Conservation (phyloP, 345 rosid genomes). For the Balakata baccata region DNA sequence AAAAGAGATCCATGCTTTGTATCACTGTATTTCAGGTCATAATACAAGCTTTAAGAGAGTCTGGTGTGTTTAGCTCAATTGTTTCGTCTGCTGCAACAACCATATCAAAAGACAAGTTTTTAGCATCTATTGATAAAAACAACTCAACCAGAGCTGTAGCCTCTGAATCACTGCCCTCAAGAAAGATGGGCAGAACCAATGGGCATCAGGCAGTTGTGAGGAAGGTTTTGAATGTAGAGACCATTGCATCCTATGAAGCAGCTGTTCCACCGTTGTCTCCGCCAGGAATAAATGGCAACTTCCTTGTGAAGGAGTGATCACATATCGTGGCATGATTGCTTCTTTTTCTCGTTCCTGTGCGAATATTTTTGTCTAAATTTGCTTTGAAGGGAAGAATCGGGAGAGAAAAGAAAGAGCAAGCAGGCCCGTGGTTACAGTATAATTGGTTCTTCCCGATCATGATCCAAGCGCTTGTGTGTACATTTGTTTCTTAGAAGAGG, state of each 20-base stretch:
- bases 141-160: constrained; percentile 27
- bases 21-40: constrained; percentile 25
- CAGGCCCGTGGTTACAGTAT: constrained; percentile 10
- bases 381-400: constrained; percentile 35
- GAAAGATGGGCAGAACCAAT: constrained; percentile 4
- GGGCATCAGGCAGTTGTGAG: constrained; percentile 21
- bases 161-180: constrained; percentile 18
- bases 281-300: constrained; percentile 38
- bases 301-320: constrained; percentile 23
- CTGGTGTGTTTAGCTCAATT: constrained; percentile 27
- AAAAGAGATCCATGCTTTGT: not conserved
- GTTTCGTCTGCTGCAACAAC: constrained; percentile 27
- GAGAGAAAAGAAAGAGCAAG: constrained; percentile 29
- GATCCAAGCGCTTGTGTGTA: constrained; percentile 38
- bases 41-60: constrained; percentile 28
- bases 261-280: constrained; percentile 35
- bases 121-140: constrained; percentile 23
- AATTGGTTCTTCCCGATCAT: constrained; percentile 43
- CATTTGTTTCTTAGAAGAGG: constrained; percentile 9
- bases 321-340: constrained; percentile 18
- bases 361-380: not conserved
- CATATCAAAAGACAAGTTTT: constrained; percentile 26
- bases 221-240: constrained; percentile 21
- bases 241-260: constrained; percentile 11
- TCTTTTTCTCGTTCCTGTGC: constrained; percentile 29